These are phyloP conservation scores for Pleoardoris graminearum DNA, from an alignment of 2,329 filamentous ascomycete genomes.

Conservation along the genomic window DNA sequence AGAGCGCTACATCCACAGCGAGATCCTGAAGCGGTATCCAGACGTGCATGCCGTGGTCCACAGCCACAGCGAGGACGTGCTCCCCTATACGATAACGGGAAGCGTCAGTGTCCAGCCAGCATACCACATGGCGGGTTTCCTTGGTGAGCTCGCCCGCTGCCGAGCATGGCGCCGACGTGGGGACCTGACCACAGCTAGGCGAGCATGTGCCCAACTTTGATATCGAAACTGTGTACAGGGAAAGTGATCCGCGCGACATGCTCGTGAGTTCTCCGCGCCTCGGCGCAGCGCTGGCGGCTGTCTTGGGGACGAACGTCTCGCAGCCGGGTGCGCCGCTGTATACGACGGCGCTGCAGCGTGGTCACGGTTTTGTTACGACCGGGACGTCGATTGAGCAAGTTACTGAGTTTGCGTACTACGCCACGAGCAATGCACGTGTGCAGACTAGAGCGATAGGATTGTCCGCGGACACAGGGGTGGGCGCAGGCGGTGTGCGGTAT, in stretches of 20 bases:
- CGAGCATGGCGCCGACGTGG: neutral
- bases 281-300: constrained; percentile 25
- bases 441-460: constrained; percentile 40
- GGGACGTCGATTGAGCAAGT: constrained; percentile 42
- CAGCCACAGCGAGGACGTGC: constrained; percentile 42
- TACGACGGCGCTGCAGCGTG: constrained; percentile 42
- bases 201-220: constrained; percentile 31
- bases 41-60: constrained; percentile 46
- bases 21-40: constrained; percentile 43
- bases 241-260: constrained; percentile 23
- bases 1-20: constrained; percentile 47
- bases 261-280: constrained; percentile 26
- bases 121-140: constrained; percentile 46
- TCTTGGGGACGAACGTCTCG: constrained; percentile 23
- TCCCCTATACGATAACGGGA: constrained; percentile 35
- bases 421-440: constrained; percentile 39
- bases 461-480: constrained; percentile 12
- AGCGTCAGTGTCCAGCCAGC: constrained; percentile 19
- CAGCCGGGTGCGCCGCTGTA: constrained; percentile 27
- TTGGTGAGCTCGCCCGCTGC: constrained; percentile 12
- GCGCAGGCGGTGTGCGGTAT: constrained; percentile 30
- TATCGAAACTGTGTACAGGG: constrained; percentile 19
- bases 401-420: constrained; percentile 46
- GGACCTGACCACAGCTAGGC: constrained; percentile 8
- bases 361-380: constrained; percentile 47